Conservation (phyloP, 164 flowering plant species). For the Stephania japonica region DNA sequence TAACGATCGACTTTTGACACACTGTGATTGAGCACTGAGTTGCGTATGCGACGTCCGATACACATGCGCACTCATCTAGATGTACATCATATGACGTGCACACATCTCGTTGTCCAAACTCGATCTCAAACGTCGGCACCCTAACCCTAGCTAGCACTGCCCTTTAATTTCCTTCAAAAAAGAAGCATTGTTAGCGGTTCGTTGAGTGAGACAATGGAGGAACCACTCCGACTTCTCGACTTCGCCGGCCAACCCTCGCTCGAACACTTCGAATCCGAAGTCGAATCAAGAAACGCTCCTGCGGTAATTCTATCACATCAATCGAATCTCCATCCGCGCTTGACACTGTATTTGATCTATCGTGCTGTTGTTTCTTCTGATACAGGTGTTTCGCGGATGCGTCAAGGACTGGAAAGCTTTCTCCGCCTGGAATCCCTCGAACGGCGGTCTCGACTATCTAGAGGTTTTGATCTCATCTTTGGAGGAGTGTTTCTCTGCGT, state of each 20-base stretch:
- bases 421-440: slow-evolving; percentile 60
- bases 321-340: neutral
- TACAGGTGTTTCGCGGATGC: slow-evolving; percentile 68
- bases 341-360: neutral
- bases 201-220: slow-evolving; percentile 29
- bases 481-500: too few species aligned
- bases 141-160: too few species aligned
- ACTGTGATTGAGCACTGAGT: too few species aligned
- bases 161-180: too few species aligned
- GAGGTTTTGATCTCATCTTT: slow-evolving; percentile 19
- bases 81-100: too few species aligned
- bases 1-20: too few species aligned
- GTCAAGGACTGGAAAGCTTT: slow-evolving; percentile 63
- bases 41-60: too few species aligned
- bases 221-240: slow-evolving; percentile 23
- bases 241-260: slow-evolving; percentile 42
- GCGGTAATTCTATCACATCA: slow-evolving; percentile 34
- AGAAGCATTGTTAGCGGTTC: neutral
- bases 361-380: neutral
- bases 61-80: too few species aligned
- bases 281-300: slow-evolving; percentile 67
- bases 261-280: slow-evolving; percentile 43
- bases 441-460: slow-evolving; percentile 79
- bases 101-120: too few species aligned
- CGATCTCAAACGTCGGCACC: too few species aligned